Evolutionary conservation across 2,329 filamentous ascomycete genomes (phyloP), one percentile per base, ranked within the genome.

Genomic region (Ceratocystis ficicola): DNA sequence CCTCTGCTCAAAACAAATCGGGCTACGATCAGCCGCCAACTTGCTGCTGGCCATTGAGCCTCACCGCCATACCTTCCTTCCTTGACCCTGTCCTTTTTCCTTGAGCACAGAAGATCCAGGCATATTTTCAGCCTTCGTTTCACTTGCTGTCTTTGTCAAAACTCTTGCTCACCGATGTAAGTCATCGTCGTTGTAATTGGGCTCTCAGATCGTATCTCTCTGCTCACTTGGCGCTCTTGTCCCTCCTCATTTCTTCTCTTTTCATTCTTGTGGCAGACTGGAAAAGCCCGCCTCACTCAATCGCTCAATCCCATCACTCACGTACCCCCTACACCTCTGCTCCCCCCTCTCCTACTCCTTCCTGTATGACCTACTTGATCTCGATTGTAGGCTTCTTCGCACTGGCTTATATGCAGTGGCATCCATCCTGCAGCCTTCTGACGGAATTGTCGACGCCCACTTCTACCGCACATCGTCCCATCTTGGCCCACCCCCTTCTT

Each of bases 401-500:
- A 59, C 55, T 36, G 55, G 55, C 55, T 59, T 59, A 32, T 59
- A 59, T 30, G 30, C 48, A 52, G 48, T 52, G 48, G 8, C 48
- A 52, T 52, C 15, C 48, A 52, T 30, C 25, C 55, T 59, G 55
- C 55, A 59, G 25, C 55, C 55, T 32, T 59, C 55, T 30, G 25
- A 4, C 55, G 30, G 55, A 59, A 52, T 52, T 52, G 48, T 52
- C 17, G 48, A 52, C 48, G 48, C 48, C 48, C 15, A 52, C 48
- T 52, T 52, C 48, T 15, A 52, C 20, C 25, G n/a, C 55, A 20
- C 55, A 59, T 59, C 55, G 55, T 59, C 55, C 55, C 55, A 59
- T 36, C 55, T 59, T 59, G 55, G 30, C 55, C 28, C 55, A 59
- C 55, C 55, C 55, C 55, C 55, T 59, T 59, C 55, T 30, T 36